Base-by-base conservation (phyloP, 371 early-diverging fungal species). In the Lichtheimia ornata region DNA sequence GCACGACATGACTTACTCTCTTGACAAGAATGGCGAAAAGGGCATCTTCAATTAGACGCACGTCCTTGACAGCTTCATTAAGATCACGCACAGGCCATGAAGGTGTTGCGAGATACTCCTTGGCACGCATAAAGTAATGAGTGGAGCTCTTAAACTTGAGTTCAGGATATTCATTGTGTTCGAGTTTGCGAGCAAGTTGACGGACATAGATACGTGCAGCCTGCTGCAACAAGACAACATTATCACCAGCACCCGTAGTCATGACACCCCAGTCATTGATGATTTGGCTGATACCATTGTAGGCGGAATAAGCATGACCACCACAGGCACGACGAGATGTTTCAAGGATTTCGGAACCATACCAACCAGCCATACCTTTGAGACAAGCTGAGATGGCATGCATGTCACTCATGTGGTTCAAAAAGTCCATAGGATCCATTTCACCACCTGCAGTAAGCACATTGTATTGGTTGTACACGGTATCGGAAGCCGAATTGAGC, bases 171-270 rank as follows among this genome's bases (percentile, higher is more conserved):
- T 53, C 42, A 22, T 71, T 64, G 25, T 52, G 53, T 24, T 73
- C 69, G 42, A 74, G 59, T 25, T 63, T 53, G 41, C 72, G 67
- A 5, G 64, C 56, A 24, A 77, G 62, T 30, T 64, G 64, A 41
- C 62, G 57, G 7, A 72, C 42, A 15, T 71, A 56, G 40, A 72
- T 67, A 9, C 67, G 61, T 27, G 86, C 74, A 3, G 82, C 69
- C 62, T 90, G 90, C 52, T 88, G 86, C 59, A 86, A 71, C 67
- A 90, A 59, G 1, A 86, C 86, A 7, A 81, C 84, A 56, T 90
- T 88, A 56, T 90, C 90, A 53, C 90, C 90, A 57, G 84, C 90
- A 43, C 90, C 87, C 6, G 90, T 90, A 0, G 89, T 90, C 68
- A 84, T 70, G 6, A 88, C 89, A 42, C 87, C 88, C 78, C 76